Conservation (phyloP, 176 grass and related monocot genomes). For the Avena sativa region DNA sequence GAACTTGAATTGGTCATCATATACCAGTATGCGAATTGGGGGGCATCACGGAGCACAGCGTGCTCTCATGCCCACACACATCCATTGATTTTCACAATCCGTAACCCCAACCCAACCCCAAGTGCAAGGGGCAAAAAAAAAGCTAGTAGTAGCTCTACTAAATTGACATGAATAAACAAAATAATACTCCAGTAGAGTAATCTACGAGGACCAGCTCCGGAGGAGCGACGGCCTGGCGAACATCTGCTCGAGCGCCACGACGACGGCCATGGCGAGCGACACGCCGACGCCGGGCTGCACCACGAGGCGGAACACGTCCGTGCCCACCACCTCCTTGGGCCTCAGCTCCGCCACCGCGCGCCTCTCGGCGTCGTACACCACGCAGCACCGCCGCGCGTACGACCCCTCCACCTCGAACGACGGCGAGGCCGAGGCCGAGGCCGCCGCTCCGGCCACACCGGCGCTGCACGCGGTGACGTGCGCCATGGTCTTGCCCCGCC, state of each 20-base stretch:
- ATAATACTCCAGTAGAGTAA: not conserved
- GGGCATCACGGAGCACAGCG: constrained; percentile 41
- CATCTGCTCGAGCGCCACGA: constrained; percentile 87
- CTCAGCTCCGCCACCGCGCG: constrained; percentile 65
- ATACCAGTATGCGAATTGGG: not conserved
- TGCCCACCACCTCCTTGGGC: constrained; percentile 77
- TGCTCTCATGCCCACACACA: constrained; percentile 22
- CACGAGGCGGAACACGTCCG: constrained; percentile 81
- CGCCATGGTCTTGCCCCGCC: not conserved
- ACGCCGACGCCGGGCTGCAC: constrained; percentile 62
- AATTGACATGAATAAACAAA: not conserved
- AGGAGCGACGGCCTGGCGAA: constrained; percentile 62
- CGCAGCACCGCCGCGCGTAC: constrained; percentile 73
- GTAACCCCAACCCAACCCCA: constrained; percentile 30
- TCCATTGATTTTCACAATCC: not conserved
- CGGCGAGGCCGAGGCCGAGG: not conserved
- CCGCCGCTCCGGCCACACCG: too few relatives aligned
- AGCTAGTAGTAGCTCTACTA: not conserved
- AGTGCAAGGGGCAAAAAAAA: constrained; percentile 37
- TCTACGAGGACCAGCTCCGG: constrained; percentile 65
- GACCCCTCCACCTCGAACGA: constrained; percentile 76
- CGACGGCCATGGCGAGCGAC: constrained; percentile 78
- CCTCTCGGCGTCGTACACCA: constrained; percentile 71
- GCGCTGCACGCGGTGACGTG: not conserved
- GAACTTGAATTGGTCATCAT: not conserved